Evolutionary conservation across 2,329 filamentous ascomycete genomes (phyloP).

Genomic region (Alternaria alternata): DNA sequence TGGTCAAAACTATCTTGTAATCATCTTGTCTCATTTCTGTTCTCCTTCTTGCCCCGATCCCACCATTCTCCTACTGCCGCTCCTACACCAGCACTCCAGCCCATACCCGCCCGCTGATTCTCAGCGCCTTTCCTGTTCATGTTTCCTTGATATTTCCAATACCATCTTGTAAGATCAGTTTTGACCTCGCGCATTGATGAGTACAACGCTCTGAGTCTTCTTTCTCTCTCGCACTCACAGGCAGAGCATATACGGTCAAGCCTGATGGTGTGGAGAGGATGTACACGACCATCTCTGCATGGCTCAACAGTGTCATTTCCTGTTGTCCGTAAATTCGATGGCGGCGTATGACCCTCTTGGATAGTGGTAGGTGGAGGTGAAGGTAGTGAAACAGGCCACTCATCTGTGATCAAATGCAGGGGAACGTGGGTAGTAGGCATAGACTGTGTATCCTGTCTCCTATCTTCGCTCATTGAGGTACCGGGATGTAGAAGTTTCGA

Average conservation of each 20-base stretch:
- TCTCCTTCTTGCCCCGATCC: slow-evolving; percentile 5
- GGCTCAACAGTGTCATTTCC: background rate
- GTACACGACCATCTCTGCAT: slow-evolving; percentile 6
- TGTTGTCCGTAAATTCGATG: no score
- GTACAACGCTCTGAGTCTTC: slow-evolving; percentile 8
- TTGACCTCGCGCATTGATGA: background rate
- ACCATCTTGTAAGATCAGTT: slow-evolving; percentile 9
- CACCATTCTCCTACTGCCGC: slow-evolving; percentile 12
- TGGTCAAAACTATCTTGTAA: background rate
- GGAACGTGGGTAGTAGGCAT: background rate
- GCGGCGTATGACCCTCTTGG: background rate
- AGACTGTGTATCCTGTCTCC: background rate
- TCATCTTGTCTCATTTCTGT: slow-evolving; percentile 1
- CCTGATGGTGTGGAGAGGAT: slow-evolving; percentile 8
- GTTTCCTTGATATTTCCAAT: slow-evolving; percentile 15
- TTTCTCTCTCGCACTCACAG: slow-evolving; percentile 16
- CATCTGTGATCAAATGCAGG: background rate
- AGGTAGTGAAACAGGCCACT: background rate
- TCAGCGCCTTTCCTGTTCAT: background rate
- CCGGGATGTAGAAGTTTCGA: background rate
- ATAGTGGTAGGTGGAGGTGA: background rate
- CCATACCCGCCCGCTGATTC: background rate
- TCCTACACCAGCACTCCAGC: slow-evolving; percentile 4
- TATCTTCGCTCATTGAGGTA: background rate
- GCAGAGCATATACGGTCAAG: background rate